phyloP scores from a whole-genome alignment of 352 stramenopile genomes.

The Plasmopara muralis region DNA sequence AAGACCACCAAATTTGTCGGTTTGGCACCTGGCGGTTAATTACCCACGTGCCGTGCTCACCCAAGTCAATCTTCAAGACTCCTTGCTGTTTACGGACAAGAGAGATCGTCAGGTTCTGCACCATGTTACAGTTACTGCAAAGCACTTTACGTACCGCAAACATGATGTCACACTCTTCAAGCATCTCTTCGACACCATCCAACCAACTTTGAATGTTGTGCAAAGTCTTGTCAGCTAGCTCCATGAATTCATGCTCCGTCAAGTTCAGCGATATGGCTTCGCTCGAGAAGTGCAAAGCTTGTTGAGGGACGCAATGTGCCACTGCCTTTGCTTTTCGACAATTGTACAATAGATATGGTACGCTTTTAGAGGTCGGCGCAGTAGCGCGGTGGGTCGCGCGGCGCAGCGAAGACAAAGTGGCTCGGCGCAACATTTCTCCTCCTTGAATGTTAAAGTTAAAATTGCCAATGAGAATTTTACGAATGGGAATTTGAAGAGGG shows the following conservation, averaged over 20 bases:
- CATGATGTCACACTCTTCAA: slow-evolving; percentile 77
- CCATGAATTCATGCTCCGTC: slow-evolving; percentile 74
- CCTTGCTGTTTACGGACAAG: slow-evolving; percentile 72
- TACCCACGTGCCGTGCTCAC: slow-evolving; percentile 92
- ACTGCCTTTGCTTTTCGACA: background rate
- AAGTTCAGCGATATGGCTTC: slow-evolving; percentile 22
- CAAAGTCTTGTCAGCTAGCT: slow-evolving; percentile 67
- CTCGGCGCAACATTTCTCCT: slow-evolving; percentile 20
- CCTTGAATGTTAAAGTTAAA: too few relatives aligned
- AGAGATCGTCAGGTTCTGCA: background rate
- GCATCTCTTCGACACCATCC: slow-evolving; percentile 81
- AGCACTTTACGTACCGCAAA: slow-evolving; percentile 44
- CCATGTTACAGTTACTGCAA: background rate
- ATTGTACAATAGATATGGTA: slow-evolving; percentile 5
- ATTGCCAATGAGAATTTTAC: too few relatives aligned
- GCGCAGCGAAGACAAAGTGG: slow-evolving; percentile 16
- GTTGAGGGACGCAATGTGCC: slow-evolving; percentile 1
- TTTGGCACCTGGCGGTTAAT: slow-evolving; percentile 98
- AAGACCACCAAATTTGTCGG: slow-evolving; percentile 96
- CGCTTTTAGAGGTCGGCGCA: slow-evolving; percentile 5
- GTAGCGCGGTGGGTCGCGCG: slow-evolving; percentile 12
- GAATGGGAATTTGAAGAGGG: too few relatives aligned
- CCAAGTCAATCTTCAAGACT: slow-evolving; percentile 93
- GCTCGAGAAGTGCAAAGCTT: slow-evolving; percentile 16
- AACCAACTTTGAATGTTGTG: slow-evolving; percentile 71